These are phyloP conservation scores for Rosa lucieae DNA, from an alignment of 306 rosid genomes.

Conservation along the genomic window DNA sequence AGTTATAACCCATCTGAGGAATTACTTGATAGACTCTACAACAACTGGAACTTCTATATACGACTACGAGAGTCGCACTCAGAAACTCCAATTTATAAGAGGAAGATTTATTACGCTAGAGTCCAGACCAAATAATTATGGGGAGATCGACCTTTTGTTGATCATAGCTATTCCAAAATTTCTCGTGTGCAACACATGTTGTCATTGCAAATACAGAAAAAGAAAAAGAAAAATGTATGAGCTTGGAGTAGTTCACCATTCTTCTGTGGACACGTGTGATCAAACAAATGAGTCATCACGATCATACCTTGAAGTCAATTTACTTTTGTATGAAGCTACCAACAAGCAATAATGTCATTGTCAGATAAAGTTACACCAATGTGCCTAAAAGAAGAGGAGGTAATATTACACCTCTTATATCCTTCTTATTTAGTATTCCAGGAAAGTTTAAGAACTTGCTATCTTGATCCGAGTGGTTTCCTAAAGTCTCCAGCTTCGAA, in stretches of 20 bases:
- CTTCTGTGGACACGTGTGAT: not conserved
- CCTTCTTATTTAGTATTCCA: not conserved
- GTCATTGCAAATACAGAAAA: not conserved
- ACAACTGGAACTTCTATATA: too few species aligned
- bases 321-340: not conserved
- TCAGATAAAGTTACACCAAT: not conserved
- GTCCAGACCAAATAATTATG: too few species aligned
- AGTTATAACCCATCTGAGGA: not conserved
- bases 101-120: too few species aligned
- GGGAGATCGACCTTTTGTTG: not conserved
- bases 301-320: not conserved
- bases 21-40: not conserved
- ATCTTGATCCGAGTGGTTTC: not conserved
- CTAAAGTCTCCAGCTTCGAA: not conserved
- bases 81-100: too few species aligned
- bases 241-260: constrained; percentile 5
- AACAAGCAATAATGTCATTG: not conserved
- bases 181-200: not conserved
- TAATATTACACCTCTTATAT: not conserved
- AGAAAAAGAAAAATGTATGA: not conserved
- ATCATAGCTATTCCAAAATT: not conserved
- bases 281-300: not conserved
- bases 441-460: not conserved
- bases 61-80: too few species aligned
- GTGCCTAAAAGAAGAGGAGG: not conserved